These are phyloP conservation scores for Russula dissimulans DNA, from an alignment of 768 basidiomycete species.

Conservation along the genomic window DNA sequence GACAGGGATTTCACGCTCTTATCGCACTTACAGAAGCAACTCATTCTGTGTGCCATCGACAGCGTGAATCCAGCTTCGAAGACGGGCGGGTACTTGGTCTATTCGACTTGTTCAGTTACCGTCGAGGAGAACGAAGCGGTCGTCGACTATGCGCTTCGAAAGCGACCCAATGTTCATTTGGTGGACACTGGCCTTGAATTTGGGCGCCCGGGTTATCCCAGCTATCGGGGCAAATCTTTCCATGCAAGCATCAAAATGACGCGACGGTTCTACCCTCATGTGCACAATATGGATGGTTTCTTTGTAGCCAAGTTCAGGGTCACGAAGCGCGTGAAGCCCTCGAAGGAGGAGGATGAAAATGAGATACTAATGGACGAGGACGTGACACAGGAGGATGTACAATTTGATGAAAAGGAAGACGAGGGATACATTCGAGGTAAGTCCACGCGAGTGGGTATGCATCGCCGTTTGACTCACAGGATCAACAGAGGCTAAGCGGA, in stretches of 20 bases:
- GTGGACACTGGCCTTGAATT: slow-evolving; percentile 91
- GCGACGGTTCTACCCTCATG: slow-evolving; percentile 88
- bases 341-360: slow-evolving; percentile 22
- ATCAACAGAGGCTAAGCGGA: slow-evolving; percentile 57
- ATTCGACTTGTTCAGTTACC: slow-evolving; percentile 97
- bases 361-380: slow-evolving; percentile 24
- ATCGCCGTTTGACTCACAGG: neutral
- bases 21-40: slow-evolving; percentile 96
- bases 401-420: slow-evolving; percentile 33
- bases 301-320: slow-evolving; percentile 98
- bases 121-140: slow-evolving; percentile 98
- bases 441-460: slow-evolving; percentile 21
- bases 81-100: slow-evolving; percentile 90
- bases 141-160: slow-evolving; percentile 93
- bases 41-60: slow-evolving; percentile 96
- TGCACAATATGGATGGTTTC: slow-evolving; percentile 99
- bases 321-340: slow-evolving; percentile 58
- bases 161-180: slow-evolving; percentile 86
- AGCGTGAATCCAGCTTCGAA: slow-evolving; percentile 84
- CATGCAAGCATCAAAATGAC: slow-evolving; percentile 71
- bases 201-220: slow-evolving; percentile 84
- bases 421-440: slow-evolving; percentile 68
- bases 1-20: slow-evolving; percentile 93
- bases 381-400: slow-evolving; percentile 22
- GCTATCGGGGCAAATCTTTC: slow-evolving; percentile 87